Percentiles rank a stretch among this genome's conserved stretches.
Conservation (phyloP, 1,139 yeast genomes). For the Hyphopichia buzzinii region DNA sequence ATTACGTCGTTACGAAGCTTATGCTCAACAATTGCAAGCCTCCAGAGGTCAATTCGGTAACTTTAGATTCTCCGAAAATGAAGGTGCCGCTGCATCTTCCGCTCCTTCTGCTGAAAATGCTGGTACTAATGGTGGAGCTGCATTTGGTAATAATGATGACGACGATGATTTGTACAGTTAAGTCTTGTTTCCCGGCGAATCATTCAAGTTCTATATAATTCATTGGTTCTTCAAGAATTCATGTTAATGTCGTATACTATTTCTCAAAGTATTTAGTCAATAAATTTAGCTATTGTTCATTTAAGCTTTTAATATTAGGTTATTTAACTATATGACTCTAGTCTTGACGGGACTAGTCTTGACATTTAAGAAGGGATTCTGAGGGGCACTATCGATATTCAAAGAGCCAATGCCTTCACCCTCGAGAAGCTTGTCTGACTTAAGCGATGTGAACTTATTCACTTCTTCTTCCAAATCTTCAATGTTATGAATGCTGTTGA, state of each 20-base stretch:
- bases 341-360: not conserved
- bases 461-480: slow-evolving; percentile 12
- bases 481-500: slow-evolving; percentile 12
- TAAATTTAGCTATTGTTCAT: not conserved
- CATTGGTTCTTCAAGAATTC: not conserved
- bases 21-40: slow-evolving; percentile 94
- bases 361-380: not conserved
- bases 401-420: not conserved
- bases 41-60: slow-evolving; percentile 89
- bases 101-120: slow-evolving; percentile 15
- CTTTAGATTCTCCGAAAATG: slow-evolving; percentile 65
- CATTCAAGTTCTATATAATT: not conserved
- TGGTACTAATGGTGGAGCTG: slow-evolving; percentile 22
- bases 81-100: slow-evolving; percentile 36
- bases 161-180: slow-evolving; percentile 93
- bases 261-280: not conserved
- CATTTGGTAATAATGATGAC: slow-evolving; percentile 73
- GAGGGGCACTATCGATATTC: not conserved
- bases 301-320: too few relatives aligned
- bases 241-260: not conserved
- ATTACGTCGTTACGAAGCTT: slow-evolving; percentile 97
- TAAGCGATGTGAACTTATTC: slow-evolving; percentile 4
- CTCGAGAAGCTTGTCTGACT: not conserved
- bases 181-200: not conserved
- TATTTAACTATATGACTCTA: not conserved